phyloP scores from a whole-genome alignment of 148 eudicot species.

The Amaranthus cruentus region DNA sequence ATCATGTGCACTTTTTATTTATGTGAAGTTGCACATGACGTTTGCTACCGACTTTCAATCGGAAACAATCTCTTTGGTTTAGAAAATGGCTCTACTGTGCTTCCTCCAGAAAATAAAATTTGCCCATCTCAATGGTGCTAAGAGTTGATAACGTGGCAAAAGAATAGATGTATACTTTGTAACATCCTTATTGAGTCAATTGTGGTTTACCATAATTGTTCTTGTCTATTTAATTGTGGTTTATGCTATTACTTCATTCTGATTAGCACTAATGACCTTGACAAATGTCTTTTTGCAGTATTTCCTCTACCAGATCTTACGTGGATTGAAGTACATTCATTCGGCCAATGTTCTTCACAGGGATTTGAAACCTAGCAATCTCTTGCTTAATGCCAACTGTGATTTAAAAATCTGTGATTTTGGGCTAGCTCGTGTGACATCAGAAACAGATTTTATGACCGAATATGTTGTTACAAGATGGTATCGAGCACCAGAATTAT shows the following conservation, averaged over 20 bases:
- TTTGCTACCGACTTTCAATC: no score
- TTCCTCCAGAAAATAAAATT: background rate
- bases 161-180: no score
- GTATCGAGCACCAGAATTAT: slow-evolving; percentile 91
- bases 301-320: slow-evolving; percentile 94
- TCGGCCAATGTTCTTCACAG: slow-evolving; percentile 97
- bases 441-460: slow-evolving; percentile 93
- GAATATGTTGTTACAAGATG: slow-evolving; percentile 97
- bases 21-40: no score
- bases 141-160: no score
- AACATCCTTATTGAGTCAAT: no score
- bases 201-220: background rate
- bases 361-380: slow-evolving; percentile 96
- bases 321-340: slow-evolving; percentile 95
- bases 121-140: background rate
- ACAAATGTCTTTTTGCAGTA: slow-evolving; percentile 53
- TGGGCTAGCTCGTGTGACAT: slow-evolving; percentile 93
- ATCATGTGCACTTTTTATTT: no score
- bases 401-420: slow-evolving; percentile 96
- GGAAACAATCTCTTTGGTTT: background rate
- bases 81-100: background rate
- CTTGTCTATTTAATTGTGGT: background rate
- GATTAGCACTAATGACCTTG: background rate
- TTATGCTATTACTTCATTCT: background rate
- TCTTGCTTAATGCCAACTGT: slow-evolving; percentile 91